A percentile compares a stretch with the other conserved stretches of the same genome.
Evolutionary conservation across 352 stramenopile genomes (phyloP).

Genomic region (Salisapilia sapeloensis): DNA sequence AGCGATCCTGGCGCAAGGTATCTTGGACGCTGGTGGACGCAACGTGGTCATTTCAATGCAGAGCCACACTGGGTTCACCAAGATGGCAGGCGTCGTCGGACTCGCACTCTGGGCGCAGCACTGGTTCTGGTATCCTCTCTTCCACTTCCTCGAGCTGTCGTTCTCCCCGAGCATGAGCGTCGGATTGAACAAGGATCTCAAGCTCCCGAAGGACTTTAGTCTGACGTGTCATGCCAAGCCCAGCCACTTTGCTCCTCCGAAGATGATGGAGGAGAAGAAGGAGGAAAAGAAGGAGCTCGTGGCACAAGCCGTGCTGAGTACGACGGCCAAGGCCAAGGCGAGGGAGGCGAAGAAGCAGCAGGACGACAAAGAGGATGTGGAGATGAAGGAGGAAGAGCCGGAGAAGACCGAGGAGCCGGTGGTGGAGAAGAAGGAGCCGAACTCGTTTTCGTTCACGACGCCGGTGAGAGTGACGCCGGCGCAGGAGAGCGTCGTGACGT

Average conservation of each 20-base stretch:
- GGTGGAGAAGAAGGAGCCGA: conserved; percentile 85
- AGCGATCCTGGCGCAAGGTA: conserved; percentile 92
- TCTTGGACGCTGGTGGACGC: conserved; percentile 94
- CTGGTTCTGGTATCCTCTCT: conserved; percentile 99
- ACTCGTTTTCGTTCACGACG: conserved; percentile 86
- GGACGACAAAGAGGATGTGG: conserved; percentile 63
- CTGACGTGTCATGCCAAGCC: conserved; percentile 89
- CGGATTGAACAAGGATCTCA: conserved; percentile 96
- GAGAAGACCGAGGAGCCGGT: conserved; percentile 31
- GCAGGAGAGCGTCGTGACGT: conserved; percentile 83
- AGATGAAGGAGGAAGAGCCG: conserved; percentile 17
- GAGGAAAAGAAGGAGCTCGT: conserved; percentile 98
- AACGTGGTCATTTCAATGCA: conserved; percentile 95
- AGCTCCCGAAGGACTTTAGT: conserved; percentile 92
- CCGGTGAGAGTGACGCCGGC: conserved; percentile 86
- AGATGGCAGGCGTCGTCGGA: conserved; percentile 93
- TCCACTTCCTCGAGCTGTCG: conserved; percentile 95
- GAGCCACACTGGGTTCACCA: conserved; percentile 94
- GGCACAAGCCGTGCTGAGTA: conserved; percentile 94
- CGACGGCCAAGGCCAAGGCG: conserved; percentile 93
- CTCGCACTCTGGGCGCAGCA: conserved; percentile 96
- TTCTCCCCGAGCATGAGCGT: conserved; percentile 94
- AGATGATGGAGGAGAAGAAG: conserved; percentile 97
- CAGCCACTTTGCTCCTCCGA: conserved; percentile 94
- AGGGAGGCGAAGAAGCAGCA: conserved; percentile 87